phyloP scores from a whole-genome alignment of 305 asterid species.

The Fraxinus angustifolia region DNA sequence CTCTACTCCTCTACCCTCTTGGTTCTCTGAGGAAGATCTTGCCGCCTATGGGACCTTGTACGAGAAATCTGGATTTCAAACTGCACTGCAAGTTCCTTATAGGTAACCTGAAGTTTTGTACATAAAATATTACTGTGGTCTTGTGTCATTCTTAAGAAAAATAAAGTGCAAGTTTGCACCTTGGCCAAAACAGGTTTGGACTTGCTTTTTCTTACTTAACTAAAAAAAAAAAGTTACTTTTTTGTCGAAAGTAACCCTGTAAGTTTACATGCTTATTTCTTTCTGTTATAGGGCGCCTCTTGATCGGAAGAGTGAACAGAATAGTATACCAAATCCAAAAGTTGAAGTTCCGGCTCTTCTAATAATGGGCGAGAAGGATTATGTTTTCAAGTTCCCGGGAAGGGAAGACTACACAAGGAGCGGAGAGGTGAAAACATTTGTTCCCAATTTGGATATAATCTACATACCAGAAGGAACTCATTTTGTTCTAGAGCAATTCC shows the following conservation, averaged over 20 bases:
- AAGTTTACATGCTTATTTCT: background rate
- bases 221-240: background rate
- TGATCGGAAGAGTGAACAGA: background rate
- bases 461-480: slow-evolving; percentile 36
- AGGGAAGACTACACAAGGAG: slow-evolving; percentile 26
- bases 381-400: slow-evolving; percentile 30
- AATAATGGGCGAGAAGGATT: slow-evolving; percentile 41
- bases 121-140: background rate
- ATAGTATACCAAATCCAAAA: slow-evolving; percentile 12
- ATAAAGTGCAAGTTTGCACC: background rate
- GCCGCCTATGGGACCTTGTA: slow-evolving; percentile 27
- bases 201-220: background rate
- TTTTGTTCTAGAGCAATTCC: slow-evolving; percentile 38
- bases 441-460: slow-evolving; percentile 32
- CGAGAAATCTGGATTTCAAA: slow-evolving; percentile 35
- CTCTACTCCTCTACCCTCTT: slow-evolving; percentile 33
- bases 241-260: background rate
- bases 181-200: background rate
- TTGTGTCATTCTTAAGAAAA: background rate
- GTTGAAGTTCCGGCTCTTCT: slow-evolving; percentile 32
- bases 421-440: slow-evolving; percentile 31
- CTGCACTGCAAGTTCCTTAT: slow-evolving; percentile 38
- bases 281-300: background rate
- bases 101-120: slow-evolving; percentile 20
- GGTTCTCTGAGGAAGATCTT: slow-evolving; percentile 38